Base-by-base conservation (phyloP, 2,329 filamentous ascomycete genomes). In the Fusarium sp. region DNA sequence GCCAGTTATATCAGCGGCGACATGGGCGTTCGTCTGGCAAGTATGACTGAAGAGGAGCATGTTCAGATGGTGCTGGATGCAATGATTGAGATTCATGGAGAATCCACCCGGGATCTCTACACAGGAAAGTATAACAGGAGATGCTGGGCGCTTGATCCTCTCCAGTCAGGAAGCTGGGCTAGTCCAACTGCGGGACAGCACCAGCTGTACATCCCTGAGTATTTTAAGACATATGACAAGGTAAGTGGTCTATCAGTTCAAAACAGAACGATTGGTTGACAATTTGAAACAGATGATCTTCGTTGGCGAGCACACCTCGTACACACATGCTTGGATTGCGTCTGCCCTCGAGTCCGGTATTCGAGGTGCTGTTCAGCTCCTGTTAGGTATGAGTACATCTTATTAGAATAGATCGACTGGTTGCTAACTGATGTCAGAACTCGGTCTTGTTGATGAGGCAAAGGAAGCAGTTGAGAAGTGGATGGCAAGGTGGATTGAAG, bases 401-500 rank as follows among this genome's bases (percentile, higher is more conserved):
- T 0, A 1, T 2, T 1, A 11, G 1, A 0, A 0, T 0, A 5
- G 1, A 24, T 5, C 0, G 3, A 0, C 4, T 3, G 1, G 1
- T 11, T 20, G 1, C 45, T 61, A 14, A 61, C 1, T 1, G 1
- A 6, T 8, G 3, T 1, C 1, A 62, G 58, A 62, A 24, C 57
- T 62, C 1, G 59, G 59, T 1, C 59, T 62, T 6, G 37, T 62
- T 1, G 59, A 62, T 3, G 59, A 62, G 37, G 57, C 59, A 1
- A 62, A 62, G 11, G 56, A 48, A 0, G 59, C 59, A 0, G 59
- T 62, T 7, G 56, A 62, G 1, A 62, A 62, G 13, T 62, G 59
- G 59, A 62, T 62, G 59, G 59, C 59, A 0, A 62, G 59, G 22
- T 62, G 59, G 59, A 62, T 62, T 20, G 59, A 62, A 44, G 59